Evolutionary conservation across 805 yeast genomes (phyloP).

Genomic region (Metschnikowia henanensis): DNA sequence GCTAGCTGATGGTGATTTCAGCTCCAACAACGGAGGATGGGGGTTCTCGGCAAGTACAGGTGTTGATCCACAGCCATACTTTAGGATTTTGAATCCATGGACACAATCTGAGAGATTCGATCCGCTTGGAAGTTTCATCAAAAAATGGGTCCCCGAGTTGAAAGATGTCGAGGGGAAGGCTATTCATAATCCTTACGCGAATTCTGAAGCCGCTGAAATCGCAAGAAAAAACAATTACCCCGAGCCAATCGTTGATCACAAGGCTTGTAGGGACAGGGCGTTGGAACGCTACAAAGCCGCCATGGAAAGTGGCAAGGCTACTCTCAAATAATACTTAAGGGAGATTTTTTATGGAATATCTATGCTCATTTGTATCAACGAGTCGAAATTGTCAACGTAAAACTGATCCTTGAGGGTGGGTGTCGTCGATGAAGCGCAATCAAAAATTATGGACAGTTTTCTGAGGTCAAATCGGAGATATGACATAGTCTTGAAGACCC

Average conservation of each 20-base stretch:
- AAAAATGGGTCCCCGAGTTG: slow-evolving; percentile 52
- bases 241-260: slow-evolving; percentile 45
- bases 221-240: slow-evolving; percentile 39
- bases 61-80: slow-evolving; percentile 57
- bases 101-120: slow-evolving; percentile 51
- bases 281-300: slow-evolving; percentile 42
- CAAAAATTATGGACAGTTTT: slow-evolving; percentile 12
- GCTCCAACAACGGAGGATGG: slow-evolving; percentile 61
- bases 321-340: slow-evolving; percentile 3
- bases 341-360: neutral
- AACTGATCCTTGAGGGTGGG: slow-evolving; percentile 5
- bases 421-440: slow-evolving; percentile 1
- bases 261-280: slow-evolving; percentile 41
- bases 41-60: slow-evolving; percentile 54
- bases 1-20: slow-evolving; percentile 52
- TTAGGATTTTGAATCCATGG: slow-evolving; percentile 53
- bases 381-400: slow-evolving; percentile 9
- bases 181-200: slow-evolving; percentile 35
- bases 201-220: slow-evolving; percentile 23
- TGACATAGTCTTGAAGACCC: neutral
- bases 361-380: neutral
- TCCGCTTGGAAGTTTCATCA: slow-evolving; percentile 45
- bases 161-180: slow-evolving; percentile 27
- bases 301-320: slow-evolving; percentile 18
- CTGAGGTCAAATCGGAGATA: slow-evolving; percentile 16